Conservation (phyloP, 78 protist genomes). For the Emiliania huxleyi region DNA sequence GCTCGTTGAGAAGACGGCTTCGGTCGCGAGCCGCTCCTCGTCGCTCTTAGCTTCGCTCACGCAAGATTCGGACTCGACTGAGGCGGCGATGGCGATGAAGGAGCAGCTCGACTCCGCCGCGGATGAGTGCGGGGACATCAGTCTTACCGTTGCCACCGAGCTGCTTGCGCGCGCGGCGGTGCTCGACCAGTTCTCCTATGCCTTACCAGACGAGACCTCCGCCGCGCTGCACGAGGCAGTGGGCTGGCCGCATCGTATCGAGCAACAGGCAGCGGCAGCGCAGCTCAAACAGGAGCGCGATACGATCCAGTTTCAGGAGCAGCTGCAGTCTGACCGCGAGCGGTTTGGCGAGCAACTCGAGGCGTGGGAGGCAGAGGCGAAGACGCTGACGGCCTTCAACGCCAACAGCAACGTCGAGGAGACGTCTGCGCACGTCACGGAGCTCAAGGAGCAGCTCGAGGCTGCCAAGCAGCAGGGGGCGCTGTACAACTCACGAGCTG, state of each 20-base stretch:
- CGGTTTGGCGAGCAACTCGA: constrained; percentile 47
- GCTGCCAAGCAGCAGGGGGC: not conserved
- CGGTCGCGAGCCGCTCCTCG: not conserved
- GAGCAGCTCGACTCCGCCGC: not conserved
- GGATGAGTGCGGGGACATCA: not conserved
- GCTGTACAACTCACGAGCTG: constrained; percentile 51
- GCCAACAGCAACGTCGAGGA: not conserved
- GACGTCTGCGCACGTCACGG: constrained; percentile 44
- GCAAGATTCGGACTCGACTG: not conserved
- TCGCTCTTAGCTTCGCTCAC: not conserved
- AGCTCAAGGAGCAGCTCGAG: not conserved
- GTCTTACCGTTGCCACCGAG: not conserved
- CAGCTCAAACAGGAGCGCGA: not conserved
- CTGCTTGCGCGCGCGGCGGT: not conserved
- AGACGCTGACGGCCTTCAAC: not conserved
- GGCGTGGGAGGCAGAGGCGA: not conserved
- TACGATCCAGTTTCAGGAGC: constrained; percentile 7
- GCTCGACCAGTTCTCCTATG: not conserved
- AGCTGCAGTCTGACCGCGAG: constrained; percentile 22
- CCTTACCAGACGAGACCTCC: constrained; percentile 1
- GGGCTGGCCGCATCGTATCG: constrained; percentile 1
- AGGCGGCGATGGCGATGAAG: not conserved
- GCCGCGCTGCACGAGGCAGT: not conserved
- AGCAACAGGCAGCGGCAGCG: not conserved
- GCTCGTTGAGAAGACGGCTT: not conserved